Evolutionary conservation across 345 rosid species (phyloP), one percentile per base, ranked within the genome.

Genomic region (Eucalyptus urophylla): DNA sequence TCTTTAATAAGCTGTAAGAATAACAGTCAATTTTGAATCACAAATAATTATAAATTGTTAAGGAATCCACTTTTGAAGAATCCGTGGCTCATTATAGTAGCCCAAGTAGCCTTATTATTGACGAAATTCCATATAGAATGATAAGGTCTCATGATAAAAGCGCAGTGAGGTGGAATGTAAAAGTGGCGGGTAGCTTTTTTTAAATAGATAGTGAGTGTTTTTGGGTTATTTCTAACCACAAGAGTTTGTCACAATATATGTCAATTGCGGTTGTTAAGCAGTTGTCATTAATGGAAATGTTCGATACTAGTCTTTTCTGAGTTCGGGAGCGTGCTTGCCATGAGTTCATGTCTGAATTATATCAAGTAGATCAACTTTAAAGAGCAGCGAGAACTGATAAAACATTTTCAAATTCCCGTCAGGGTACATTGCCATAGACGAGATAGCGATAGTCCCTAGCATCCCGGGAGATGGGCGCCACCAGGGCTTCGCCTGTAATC

Each of bases 51-150:
- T 53, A 53, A 53, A 53, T 21, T 53, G 2, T 21, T 53, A 19
- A 0, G 1, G 0, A 5, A 53, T 19, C 11, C 25, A 53, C 25
- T 53, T 53, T 21, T 1, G 5, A 53, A 53, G 0, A 53, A 53
- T 53, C 8, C 11, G 1, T 53, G 58, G 58, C 58, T 53, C 1
- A 53, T 53, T 53, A 53, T 19, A 53, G 58, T 53, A 53, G 24
- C 24, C 58, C 58, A 53, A 53, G 11, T 37, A 19, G 83, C 27
- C 13, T 37, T 8, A 37, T 72, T 37, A 72, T 37, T 11, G 8
- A 37, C 44, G 6, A 11, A 72, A 21, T 37, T 72, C 21, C 3
- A 2, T 21, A 72, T 37, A 11, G 24, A 72, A 72, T 72, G 13
- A 37, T 33, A 37, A 72, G 81, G 19, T 37, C 81, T 65, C 40